Percentiles rank a stretch among this genome's conserved stretches.
Conservation (phyloP, 257 asterid species). For the Lycium ferocissimum region DNA sequence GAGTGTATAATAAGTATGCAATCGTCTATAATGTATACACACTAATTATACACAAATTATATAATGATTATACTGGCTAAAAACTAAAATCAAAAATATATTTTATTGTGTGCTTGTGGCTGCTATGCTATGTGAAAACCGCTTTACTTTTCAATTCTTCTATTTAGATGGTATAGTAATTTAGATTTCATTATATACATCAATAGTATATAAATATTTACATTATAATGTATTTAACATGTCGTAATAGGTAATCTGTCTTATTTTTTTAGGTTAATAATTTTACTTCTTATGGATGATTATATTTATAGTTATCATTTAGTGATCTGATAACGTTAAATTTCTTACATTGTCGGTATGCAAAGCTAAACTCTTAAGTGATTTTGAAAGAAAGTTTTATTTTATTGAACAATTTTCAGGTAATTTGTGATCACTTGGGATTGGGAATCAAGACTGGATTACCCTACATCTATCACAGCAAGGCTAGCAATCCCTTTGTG, state of each 20-base stretch:
- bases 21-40: background rate
- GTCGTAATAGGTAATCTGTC: background rate
- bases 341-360: too few species aligned
- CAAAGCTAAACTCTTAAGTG: background rate
- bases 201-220: background rate
- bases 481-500: conserved; percentile 94
- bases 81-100: background rate
- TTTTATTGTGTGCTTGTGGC: background rate
- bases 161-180: background rate
- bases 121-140: background rate
- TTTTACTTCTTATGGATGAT: background rate
- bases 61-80: background rate
- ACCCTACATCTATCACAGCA: conserved; percentile 96
- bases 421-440: conserved; percentile 90
- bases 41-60: background rate
- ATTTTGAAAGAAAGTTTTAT: background rate
- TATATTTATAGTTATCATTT: background rate
- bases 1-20: too few species aligned
- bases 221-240: background rate
- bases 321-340: background rate
- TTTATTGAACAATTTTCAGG: conserved; percentile 43
- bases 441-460: conserved; percentile 86
- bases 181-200: background rate
- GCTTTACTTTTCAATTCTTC: background rate
- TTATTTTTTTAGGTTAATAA: background rate